Conservation (phyloP, 768 basidiomycete species). For the Pulveroboletus sp. region DNA sequence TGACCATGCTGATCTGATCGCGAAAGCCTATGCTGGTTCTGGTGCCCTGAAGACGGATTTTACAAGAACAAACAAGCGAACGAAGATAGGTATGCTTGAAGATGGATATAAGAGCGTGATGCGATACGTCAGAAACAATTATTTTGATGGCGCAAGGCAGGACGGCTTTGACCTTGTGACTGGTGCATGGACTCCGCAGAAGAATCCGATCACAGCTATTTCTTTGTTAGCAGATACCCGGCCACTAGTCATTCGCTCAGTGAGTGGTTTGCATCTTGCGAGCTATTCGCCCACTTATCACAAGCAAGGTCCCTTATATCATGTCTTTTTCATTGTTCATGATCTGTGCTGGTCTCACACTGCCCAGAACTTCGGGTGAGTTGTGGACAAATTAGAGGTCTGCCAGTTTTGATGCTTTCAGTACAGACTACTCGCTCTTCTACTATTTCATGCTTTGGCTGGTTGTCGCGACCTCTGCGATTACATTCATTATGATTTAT, state of each 20-base stretch:
- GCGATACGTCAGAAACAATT: slow-evolving; percentile 94
- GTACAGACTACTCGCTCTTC: slow-evolving; percentile 72
- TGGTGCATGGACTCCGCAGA: slow-evolving; percentile 84
- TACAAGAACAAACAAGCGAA: slow-evolving; percentile 88
- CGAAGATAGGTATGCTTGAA: slow-evolving; percentile 70
- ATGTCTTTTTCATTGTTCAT: slow-evolving; percentile 80
- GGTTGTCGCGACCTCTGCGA: slow-evolving; percentile 52
- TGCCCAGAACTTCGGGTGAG: slow-evolving; percentile 85
- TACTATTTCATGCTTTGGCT: slow-evolving; percentile 87
- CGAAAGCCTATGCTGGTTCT: slow-evolving; percentile 89
- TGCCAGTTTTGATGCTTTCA: not conserved
- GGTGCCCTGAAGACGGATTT: slow-evolving; percentile 97
- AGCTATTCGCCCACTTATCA: slow-evolving; percentile 2
- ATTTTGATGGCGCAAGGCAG: slow-evolving; percentile 89
- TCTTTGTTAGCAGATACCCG: slow-evolving; percentile 74
- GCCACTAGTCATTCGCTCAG: slow-evolving; percentile 80
- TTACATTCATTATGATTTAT: slow-evolving; percentile 72
- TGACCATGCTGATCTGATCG: slow-evolving; percentile 89
- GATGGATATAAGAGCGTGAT: slow-evolving; percentile 81
- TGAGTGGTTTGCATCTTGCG: slow-evolving; percentile 36
- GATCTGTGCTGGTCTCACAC: slow-evolving; percentile 79
- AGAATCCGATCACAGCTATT: slow-evolving; percentile 61
- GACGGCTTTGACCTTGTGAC: slow-evolving; percentile 95
- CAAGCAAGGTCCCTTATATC: slow-evolving; percentile 72
- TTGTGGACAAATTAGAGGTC: slow-evolving; percentile 8